Base-by-base conservation (phyloP, 2,329 filamentous ascomycete genomes). In the Orbilia brochopaga region DNA sequence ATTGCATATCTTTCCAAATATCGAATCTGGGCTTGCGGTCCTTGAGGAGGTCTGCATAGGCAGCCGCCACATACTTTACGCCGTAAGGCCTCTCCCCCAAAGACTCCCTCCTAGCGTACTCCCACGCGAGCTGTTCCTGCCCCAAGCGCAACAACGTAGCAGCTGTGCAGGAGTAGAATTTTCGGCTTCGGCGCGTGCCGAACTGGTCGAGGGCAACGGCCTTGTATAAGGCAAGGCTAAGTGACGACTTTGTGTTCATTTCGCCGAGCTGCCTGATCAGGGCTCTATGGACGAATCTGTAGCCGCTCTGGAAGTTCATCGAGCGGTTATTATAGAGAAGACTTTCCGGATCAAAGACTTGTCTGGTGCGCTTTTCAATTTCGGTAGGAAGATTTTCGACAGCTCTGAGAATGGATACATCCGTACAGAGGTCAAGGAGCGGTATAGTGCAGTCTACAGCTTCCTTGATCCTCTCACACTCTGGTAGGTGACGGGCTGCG, bases 1-100 rank as follows among this genome's bases (percentile, higher is more conserved):
- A 24, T 13, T 15, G n/a, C 15, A 67, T 23, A 17, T 67, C 63
- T 27, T 50, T 42, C 23, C 59, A 56, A 10, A 61, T 24, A 13
- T 59, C 56, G 24, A 35, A 67, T 21, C 55, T 21, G 1, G 11
- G 3, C n/a, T 50, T 37, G 5, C 51, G 15, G 3, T 17, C 4
- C 13, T 54, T 54, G 23, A 62, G 51, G 11, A 62, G n/a, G 0
- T 2, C 35, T 11, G n/a, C 19, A 21, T 48, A 17, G 19, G 21
- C 19, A 3, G 8, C 8, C 17, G 5, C 4, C 8, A 23, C 17
- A 19, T 15, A 3, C 4, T 21, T 19, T 5, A 21, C 27, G 35
- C 17, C 27, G 21, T 44, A 56, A 13, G 2, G 8, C 1, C 5
- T n/a, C 8, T 4, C 15, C 13, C 48, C 21, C 23, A 58, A 13